phyloP scores from a whole-genome alignment of 768 basidiomycete species.

The Holtermannia corniformis region DNA sequence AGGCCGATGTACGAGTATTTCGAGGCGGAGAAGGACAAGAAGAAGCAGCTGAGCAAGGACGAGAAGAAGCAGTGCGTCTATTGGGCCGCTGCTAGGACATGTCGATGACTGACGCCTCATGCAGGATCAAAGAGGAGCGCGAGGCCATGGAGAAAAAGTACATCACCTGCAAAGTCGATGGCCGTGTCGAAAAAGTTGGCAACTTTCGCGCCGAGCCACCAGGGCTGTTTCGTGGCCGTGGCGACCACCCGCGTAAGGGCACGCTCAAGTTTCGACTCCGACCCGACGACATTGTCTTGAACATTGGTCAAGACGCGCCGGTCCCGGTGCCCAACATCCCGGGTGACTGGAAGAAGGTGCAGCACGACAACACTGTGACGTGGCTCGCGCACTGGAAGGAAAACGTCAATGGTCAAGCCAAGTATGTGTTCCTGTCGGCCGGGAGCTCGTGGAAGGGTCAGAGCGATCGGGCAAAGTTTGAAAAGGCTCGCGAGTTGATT shows the following conservation, averaged over 20 bases:
- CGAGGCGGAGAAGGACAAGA: conserved; percentile 83
- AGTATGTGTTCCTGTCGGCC: conserved; percentile 97
- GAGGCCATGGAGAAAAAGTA: conserved; percentile 79
- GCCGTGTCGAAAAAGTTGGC: conserved; percentile 93
- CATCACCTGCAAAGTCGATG: conserved; percentile 77
- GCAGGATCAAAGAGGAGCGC: conserved; percentile 61
- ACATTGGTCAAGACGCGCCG: conserved; percentile 68
- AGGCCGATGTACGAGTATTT: conserved; percentile 87
- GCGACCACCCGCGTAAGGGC: conserved; percentile 97
- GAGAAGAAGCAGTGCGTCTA: conserved; percentile 68
- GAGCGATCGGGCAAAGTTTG: conserved; percentile 94
- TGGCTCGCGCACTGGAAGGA: conserved; percentile 99
- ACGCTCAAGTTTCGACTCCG: conserved; percentile 78
- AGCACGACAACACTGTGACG: conserved; percentile 90
- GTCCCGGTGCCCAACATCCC: conserved; percentile 83
- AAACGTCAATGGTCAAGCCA: conserved; percentile 88
- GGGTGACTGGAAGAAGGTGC: conserved; percentile 72
- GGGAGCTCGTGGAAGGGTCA: conserved; percentile 96
- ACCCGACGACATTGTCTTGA: conserved; percentile 92
- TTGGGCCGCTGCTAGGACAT: background rate
- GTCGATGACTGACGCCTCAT: conserved; percentile 3
- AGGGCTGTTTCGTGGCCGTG: conserved; percentile 93
- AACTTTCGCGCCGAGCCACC: conserved; percentile 98
- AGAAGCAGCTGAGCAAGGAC: conserved; percentile 70
- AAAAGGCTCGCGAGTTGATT: conserved; percentile 94